These are phyloP conservation scores for Rhododendron kiyosumense DNA, from an alignment of 148 eudicot species.

Conservation along the genomic window DNA sequence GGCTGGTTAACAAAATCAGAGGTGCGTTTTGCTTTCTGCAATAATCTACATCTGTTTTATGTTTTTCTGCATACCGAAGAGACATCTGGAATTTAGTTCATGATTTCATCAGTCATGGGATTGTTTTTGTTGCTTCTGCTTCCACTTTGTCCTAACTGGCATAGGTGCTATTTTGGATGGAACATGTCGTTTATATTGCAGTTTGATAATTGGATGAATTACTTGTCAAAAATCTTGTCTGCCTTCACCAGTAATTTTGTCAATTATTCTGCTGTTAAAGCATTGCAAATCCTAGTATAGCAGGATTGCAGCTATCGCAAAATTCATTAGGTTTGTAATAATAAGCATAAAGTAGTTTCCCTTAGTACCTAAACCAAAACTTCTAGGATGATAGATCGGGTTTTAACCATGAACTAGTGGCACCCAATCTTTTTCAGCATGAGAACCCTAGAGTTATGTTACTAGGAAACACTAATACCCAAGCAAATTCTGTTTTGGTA, in stretches of 20 bases:
- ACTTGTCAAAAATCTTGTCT: neutral
- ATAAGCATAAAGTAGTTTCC: neutral
- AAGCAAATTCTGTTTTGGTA: neutral
- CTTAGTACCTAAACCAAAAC: neutral
- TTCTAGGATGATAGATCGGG: neutral
- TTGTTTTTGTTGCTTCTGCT: neutral
- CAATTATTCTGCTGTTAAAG: neutral
- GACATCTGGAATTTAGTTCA: neutral
- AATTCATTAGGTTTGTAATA: neutral
- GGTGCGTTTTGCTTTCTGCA: constrained; percentile 49
- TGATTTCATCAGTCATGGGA: neutral
- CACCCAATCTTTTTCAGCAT: neutral
- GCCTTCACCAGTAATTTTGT: neutral
- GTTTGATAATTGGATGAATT: neutral
- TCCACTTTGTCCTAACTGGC: neutral
- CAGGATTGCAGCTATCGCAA: neutral
- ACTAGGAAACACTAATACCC: neutral
- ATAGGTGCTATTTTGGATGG: neutral
- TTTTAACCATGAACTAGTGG: neutral
- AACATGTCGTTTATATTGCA: neutral
- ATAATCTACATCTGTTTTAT: neutral
- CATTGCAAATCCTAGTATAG: neutral
- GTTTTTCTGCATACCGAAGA: neutral
- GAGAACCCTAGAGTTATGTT: neutral
- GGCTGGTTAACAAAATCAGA: constrained; percentile 83